Evolutionary conservation across 805 yeast genomes (phyloP).

Genomic region (Debaryomyces maramus): DNA sequence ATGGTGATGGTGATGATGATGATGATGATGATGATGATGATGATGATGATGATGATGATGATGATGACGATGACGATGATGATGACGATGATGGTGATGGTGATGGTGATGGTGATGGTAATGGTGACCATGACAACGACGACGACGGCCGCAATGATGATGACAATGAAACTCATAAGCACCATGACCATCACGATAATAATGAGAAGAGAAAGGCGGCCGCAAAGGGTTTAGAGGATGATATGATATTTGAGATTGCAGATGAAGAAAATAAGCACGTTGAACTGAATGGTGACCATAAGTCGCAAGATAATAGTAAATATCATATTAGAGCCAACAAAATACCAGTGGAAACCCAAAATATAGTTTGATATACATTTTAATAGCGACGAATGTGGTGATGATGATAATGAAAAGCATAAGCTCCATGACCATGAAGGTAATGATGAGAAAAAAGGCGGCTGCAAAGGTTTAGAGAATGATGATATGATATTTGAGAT

Average conservation of each 20-base stretch:
- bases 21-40: constrained; percentile 41
- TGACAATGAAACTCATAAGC: not conserved
- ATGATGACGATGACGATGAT: constrained; percentile 17
- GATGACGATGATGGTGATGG: constrained; percentile 6
- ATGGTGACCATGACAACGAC: not conserved
- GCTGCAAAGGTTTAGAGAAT: no score
- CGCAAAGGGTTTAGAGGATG: not conserved
- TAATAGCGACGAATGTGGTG: no score
- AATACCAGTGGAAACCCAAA: constrained; percentile 17
- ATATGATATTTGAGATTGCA: constrained; percentile 24
- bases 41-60: constrained; percentile 35
- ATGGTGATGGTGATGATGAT: constrained; percentile 38
- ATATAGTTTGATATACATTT: constrained; percentile 15
- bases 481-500: no score
- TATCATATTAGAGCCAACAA: not conserved
- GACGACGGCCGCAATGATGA: not conserved
- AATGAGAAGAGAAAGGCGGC: not conserved
- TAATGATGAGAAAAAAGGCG: no score
- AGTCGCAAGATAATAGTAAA: not conserved
- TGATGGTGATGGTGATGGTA: not conserved
- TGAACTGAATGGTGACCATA: not conserved
- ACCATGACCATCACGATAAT: not conserved
- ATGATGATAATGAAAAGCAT: no score
- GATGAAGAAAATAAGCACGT: constrained; percentile 12
- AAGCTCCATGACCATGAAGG: no score